Percentiles rank a stretch among this genome's conserved stretches.
These are phyloP conservation scores for Boletus bicolor DNA, from an alignment of 768 basidiomycete genomes.

Conservation along the genomic window DNA sequence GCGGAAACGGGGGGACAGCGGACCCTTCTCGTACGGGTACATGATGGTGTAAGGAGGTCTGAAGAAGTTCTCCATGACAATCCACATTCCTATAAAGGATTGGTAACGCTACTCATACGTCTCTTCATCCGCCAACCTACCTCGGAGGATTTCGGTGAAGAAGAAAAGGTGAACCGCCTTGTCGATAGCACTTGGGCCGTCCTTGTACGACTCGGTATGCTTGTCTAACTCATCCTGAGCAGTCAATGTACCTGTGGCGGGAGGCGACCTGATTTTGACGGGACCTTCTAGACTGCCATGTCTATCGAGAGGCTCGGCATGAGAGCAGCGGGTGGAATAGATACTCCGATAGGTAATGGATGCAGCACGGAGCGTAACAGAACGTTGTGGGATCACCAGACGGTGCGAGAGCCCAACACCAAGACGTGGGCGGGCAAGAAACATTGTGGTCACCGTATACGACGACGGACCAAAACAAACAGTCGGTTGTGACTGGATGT, in stretches of 20 bases:
- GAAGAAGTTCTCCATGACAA: slow-evolving; percentile 89
- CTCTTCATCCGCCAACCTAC: slow-evolving; percentile 42
- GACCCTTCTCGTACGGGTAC: slow-evolving; percentile 98
- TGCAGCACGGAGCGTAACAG: slow-evolving; percentile 32
- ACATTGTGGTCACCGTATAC: slow-evolving; percentile 41
- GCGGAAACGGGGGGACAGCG: slow-evolving; percentile 94
- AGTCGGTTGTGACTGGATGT: slow-evolving; percentile 25
- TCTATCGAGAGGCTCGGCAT: slow-evolving; percentile 18
- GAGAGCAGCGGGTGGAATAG: slow-evolving; percentile 22
- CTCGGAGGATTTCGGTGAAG: slow-evolving; percentile 97
- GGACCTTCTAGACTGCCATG: slow-evolving; percentile 22
- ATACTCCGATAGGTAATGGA: slow-evolving; percentile 45
- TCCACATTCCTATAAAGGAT: slow-evolving; percentile 82
- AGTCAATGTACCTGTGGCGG: slow-evolving; percentile 31
- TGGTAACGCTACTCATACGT: slow-evolving; percentile 5
- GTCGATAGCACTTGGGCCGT: slow-evolving; percentile 87
- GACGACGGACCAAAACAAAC: slow-evolving; percentile 15
- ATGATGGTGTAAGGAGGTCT: slow-evolving; percentile 97
- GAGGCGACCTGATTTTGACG: slow-evolving; percentile 32
- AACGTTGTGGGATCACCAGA: slow-evolving; percentile 28
- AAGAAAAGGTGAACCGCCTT: slow-evolving; percentile 97
- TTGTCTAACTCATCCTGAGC: slow-evolving; percentile 46
- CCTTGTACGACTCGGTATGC: slow-evolving; percentile 65
- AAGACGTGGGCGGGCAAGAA: slow-evolving; percentile 51
- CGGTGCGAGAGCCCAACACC: slow-evolving; percentile 52